phyloP scores from a whole-genome alignment of 2,329 filamentous ascomycete genomes.

The Cladosporium sp. region DNA sequence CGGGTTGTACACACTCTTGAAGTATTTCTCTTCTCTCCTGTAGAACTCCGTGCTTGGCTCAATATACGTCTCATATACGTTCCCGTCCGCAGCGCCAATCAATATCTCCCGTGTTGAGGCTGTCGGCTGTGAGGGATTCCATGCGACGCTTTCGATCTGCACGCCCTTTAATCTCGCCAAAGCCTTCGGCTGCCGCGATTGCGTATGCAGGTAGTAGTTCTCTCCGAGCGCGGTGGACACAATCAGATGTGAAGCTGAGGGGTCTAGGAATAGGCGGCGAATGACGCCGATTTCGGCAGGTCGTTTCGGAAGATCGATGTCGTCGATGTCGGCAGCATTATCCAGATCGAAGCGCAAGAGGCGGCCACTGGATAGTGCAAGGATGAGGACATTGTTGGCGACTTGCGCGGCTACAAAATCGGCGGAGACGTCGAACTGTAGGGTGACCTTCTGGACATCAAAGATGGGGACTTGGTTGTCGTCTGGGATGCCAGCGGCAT shows the following conservation, averaged over 20 bases:
- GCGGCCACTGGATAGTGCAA: slow-evolving; percentile 85
- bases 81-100: slow-evolving; percentile 84
- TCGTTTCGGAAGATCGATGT: slow-evolving; percentile 95
- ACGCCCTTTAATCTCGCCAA: slow-evolving; percentile 80
- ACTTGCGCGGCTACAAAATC: slow-evolving; percentile 96
- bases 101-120: slow-evolving; percentile 92
- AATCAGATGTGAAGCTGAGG: slow-evolving; percentile 88
- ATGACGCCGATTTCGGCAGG: slow-evolving; percentile 87
- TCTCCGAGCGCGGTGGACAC: slow-evolving; percentile 87
- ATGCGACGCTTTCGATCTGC: slow-evolving; percentile 80
- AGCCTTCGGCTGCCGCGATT: slow-evolving; percentile 79
- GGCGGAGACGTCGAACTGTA: slow-evolving; percentile 89
- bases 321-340: slow-evolving; percentile 91
- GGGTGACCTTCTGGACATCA: slow-evolving; percentile 83
- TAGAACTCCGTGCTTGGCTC: slow-evolving; percentile 95
- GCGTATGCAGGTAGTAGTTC: slow-evolving; percentile 96
- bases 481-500: slow-evolving; percentile 20
- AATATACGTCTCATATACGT: slow-evolving; percentile 90
- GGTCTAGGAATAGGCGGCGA: slow-evolving; percentile 92
- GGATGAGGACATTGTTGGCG: slow-evolving; percentile 90
- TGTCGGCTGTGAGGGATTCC: slow-evolving; percentile 89
- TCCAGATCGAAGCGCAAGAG: slow-evolving; percentile 93
- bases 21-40: slow-evolving; percentile 85
- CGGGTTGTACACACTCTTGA: slow-evolving; percentile 76
- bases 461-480: slow-evolving; percentile 67